These are phyloP conservation scores for Monosporascus ibericus DNA, from an alignment of 2,329 filamentous ascomycete genomes.

Conservation along the genomic window DNA sequence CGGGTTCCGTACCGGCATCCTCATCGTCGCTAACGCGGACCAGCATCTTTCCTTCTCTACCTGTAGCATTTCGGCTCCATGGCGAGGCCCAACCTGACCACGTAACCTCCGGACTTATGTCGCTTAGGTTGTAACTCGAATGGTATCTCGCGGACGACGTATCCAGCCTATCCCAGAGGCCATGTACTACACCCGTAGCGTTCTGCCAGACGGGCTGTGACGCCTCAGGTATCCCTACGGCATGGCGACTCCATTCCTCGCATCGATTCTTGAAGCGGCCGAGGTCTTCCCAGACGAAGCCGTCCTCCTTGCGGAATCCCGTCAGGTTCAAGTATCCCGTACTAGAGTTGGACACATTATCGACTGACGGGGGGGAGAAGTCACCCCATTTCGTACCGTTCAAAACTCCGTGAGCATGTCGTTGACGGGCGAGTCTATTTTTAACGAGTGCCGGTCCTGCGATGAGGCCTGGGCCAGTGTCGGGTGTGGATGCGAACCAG, in stretches of 20 bases:
- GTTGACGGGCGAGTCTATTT: slow-evolving; percentile 45
- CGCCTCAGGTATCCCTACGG: slow-evolving; percentile 35
- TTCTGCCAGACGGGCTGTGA: slow-evolving; percentile 63
- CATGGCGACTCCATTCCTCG: slow-evolving; percentile 52
- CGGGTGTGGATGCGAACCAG: slow-evolving; percentile 38
- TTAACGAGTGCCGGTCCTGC: slow-evolving; percentile 34
- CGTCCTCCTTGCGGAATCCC: slow-evolving; percentile 68
- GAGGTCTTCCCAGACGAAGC: slow-evolving; percentile 73
- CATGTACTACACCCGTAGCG: slow-evolving; percentile 68
- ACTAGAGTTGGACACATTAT: slow-evolving; percentile 21
- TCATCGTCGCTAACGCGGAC: slow-evolving; percentile 58
- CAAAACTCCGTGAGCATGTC: slow-evolving; percentile 45
- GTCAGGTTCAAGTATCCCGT: slow-evolving; percentile 61
- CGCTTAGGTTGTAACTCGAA: slow-evolving; percentile 56
- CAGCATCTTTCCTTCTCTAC: slow-evolving; percentile 60
- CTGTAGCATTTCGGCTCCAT: slow-evolving; percentile 79
- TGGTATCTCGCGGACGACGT: slow-evolving; percentile 40
- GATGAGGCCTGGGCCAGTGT: slow-evolving; percentile 35
- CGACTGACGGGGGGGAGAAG: slow-evolving; percentile 40
- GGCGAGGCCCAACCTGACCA: slow-evolving; percentile 55
- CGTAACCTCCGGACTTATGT: slow-evolving; percentile 56
- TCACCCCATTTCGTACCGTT: slow-evolving; percentile 55
- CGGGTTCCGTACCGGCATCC: slow-evolving; percentile 35
- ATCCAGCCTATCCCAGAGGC: slow-evolving; percentile 63
- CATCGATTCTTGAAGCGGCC: slow-evolving; percentile 59